Evolutionary conservation across 441 rosid genomes (phyloP), one percentile per base, ranked within the genome.

Genomic region (Viola pubescens): DNA sequence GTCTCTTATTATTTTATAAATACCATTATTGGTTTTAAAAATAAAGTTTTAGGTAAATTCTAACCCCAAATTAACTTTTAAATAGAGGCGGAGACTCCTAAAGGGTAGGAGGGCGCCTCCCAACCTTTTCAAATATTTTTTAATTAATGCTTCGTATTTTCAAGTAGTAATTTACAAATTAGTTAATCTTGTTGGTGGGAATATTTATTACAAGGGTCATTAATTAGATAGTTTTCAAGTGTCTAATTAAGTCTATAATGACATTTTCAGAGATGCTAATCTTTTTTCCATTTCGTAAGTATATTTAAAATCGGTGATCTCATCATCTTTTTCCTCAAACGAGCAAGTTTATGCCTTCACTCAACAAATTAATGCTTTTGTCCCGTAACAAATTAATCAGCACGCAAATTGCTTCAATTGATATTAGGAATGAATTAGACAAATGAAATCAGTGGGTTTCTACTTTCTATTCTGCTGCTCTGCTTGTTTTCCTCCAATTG

Each of bases 301-400:
- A 10, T 0, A 4, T 8, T 8, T 46, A 4, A 12, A 12, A 8
- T 6, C 4, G 49, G 13, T 46, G n/a, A 46, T 10, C 49, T 46
- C n/a, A 46, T 8, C 4, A 46, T 46, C 9, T 38, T 7, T 19
- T 9, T 34, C 34, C 34, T 26, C 34, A 7, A 8, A 34, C 49
- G 13, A 67, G 16, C 9, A 47, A 61, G 19, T 47, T 58, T 34
- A 16, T 60, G 72, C 64, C 60, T 66, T 40, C 70, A 69, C 70
- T 63, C 70, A 63, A 76, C 75, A 39, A 63, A 61, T 39, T 34
- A 52, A 52, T 51, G 10, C 4, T 52, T 34, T 10, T 38, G 38
- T 6, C 2, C 8, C 9, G 7, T 14, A 10, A 13, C n/a, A 9
- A 48, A 5, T 13, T 5, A 9, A 3, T 3, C 5, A 4, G 12